Base-by-base conservation (phyloP, 2,329 filamentous ascomycete species). In the Graphilbum sp. region DNA sequence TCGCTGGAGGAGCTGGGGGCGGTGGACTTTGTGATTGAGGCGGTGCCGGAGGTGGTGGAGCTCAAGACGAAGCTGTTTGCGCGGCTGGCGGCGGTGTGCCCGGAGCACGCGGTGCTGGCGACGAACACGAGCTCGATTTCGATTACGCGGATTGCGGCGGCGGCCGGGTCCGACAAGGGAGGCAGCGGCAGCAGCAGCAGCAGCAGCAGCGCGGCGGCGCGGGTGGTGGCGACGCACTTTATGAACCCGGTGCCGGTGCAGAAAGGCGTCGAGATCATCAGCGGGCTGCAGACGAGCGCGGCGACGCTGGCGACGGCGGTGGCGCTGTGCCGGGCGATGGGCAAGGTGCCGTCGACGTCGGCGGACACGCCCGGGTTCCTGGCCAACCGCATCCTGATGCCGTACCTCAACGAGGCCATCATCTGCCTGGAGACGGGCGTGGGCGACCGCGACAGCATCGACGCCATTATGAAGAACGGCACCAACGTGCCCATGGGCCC, bases 61-160 rank as follows among this genome's bases (percentile, higher is more conserved):
- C 72, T 98, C 46, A 98, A 98, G 61, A 75, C 77, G 47, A 75
- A 77, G 46, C 92, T 98, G 47, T 98, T 98, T 62, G 64, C 73
- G 46, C 70, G 79, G 52, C 70, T 98, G 11, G 86, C 87, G 7
- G 63, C 81, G 50, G 76, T 93, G 48, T 87, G 82, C 48, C 78
- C 85, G 11, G 65, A 77, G 37, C 85, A 96, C 54, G 75, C 90
- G 42, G 83, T 98, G 50, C 72, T 98, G 27, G 88, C 90, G 5
- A 98, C 90, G 45, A 98, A 98, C 64, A 98, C 90, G 7, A 94
- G 86, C n/a, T 94, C 86, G 44, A 98, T 98, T 55, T 88, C 84
- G 43, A 95, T 98, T 57, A 98, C 90, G 32, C 81, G 80, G 53
- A 95, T 98, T 51, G 90, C 90, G 17, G 87, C 90, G 4, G 75